phyloP scores from a whole-genome alignment of 2,329 filamentous ascomycete genomes.

The Rhinocladiella mackenziei region DNA sequence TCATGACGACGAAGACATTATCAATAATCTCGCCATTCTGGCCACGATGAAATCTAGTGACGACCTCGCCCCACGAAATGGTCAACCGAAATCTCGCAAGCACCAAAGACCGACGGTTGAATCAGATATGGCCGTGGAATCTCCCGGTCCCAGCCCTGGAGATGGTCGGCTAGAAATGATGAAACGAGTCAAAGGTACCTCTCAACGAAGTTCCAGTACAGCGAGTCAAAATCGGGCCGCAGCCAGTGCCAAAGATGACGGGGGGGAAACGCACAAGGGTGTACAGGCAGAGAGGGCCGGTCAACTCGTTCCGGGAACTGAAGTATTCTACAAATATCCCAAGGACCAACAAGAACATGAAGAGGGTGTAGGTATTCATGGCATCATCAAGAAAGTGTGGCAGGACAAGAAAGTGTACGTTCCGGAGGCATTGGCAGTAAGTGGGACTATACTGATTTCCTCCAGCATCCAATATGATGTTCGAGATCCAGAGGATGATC shows the following conservation, averaged over 20 bases:
- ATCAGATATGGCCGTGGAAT: slow-evolving; percentile 44
- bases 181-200: slow-evolving; percentile 42
- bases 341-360: slow-evolving; percentile 51
- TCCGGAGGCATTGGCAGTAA: slow-evolving; percentile 6
- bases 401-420: slow-evolving; percentile 67
- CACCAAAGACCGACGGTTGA: slow-evolving; percentile 37
- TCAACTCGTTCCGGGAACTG: slow-evolving; percentile 44
- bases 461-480: slow-evolving; percentile 24
- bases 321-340: slow-evolving; percentile 50
- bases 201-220: slow-evolving; percentile 37
- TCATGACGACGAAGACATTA: slow-evolving; percentile 48
- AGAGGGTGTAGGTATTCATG: slow-evolving; percentile 62
- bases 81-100: slow-evolving; percentile 45
- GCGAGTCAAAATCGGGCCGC: slow-evolving; percentile 27
- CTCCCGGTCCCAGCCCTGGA: slow-evolving; percentile 41
- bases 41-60: slow-evolving; percentile 48
- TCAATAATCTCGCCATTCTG: slow-evolving; percentile 48
- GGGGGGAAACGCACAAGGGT: slow-evolving; percentile 40
- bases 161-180: slow-evolving; percentile 40
- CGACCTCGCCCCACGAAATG: slow-evolving; percentile 41
- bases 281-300: slow-evolving; percentile 44
- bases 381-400: slow-evolving; percentile 69
- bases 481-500: slow-evolving; percentile 27
- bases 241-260: slow-evolving; percentile 42
- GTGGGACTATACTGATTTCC: slow-evolving; percentile 13